Base-by-base conservation (phyloP, 148 eudicot species). In the Chenopodium formosanum region DNA sequence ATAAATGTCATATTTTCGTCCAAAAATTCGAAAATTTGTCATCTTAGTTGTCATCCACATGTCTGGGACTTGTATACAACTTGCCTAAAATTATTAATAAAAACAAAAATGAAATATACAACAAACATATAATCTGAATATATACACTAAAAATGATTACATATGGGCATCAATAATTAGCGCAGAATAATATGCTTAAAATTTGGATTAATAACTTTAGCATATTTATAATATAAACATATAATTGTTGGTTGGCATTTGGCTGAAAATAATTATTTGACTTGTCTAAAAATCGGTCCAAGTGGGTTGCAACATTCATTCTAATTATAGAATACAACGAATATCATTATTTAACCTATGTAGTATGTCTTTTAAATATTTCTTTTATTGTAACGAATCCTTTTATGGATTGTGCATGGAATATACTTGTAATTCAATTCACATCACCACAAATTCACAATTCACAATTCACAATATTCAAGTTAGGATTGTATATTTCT, bases 31-130 rank as follows among this genome's bases (percentile, higher is more conserved):
- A 17, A 40, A 40, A 40, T 0, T 40, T 40, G 44, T 40, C 44
- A 40, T 64, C 34, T 48, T 75, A 83, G 86, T 60, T 83, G 86
- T 79, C 79, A 68, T 2, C 37, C 85, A 83, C 86, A 79, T 83
- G 86, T 11, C 60, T 25, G 7, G n/a, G 9, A 53, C 65, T 25
- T 50, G 22, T 7, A 53, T 50, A 17, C 37, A 68, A 68, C 20
- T 50, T 47, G 16, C 10, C 73, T 70, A 67, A 2, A 29, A 27
- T 10, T 25, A 67, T 58, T 19, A 23, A 56, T 13, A 52, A 27
- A 29, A 14, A 69, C 19, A 29, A 16, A 44, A 71, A 14, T 37
- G 44, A 20, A 40, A 20, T 0, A 17, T 17, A 40, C 74, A 19
- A 6, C 50, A 37, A 40, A 71, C 23, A 5, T 34, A 70, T 77